phyloP scores from a whole-genome alignment of 768 basidiomycete genomes.

The Termitomyces sp. region DNA sequence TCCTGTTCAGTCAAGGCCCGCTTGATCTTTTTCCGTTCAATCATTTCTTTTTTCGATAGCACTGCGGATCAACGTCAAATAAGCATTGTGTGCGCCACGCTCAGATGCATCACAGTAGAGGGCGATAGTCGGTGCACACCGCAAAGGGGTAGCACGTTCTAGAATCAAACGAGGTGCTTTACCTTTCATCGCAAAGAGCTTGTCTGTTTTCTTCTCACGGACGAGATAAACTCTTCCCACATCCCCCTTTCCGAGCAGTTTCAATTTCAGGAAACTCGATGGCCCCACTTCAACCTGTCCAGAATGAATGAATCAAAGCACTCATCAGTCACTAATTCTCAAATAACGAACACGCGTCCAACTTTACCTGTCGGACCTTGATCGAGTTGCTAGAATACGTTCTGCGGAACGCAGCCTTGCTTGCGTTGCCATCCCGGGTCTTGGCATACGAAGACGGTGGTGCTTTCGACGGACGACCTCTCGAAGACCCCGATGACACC shows the following conservation, averaged over 20 bases:
- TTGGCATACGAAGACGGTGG: constrained; percentile 34
- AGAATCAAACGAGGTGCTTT: constrained; percentile 24
- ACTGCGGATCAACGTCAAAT: constrained; percentile 52
- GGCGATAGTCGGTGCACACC: background rate
- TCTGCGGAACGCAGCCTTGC: constrained; percentile 74
- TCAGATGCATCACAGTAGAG: constrained; percentile 8
- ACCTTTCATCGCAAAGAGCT: constrained; percentile 99
- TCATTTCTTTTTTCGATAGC: constrained; percentile 98
- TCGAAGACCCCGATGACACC: constrained; percentile 69
- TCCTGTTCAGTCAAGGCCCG: constrained; percentile 98
- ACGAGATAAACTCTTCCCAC: constrained; percentile 98
- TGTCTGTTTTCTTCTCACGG: constrained; percentile 94
- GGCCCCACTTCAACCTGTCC: constrained; percentile 88
- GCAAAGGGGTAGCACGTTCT: constrained; percentile 15
- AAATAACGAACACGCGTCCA: background rate
- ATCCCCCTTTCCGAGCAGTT: constrained; percentile 97
- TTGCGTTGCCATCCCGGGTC: constrained; percentile 36
- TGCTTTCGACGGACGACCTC: constrained; percentile 40
- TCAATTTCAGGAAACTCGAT: constrained; percentile 92
- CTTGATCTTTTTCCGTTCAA: constrained; percentile 99
- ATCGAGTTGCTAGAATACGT: constrained; percentile 99
- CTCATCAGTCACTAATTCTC: constrained; percentile 9
- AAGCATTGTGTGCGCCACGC: constrained; percentile 29
- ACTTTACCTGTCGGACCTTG: constrained; percentile 78
- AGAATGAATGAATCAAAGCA: background rate